Evolutionary conservation across 805 yeast species (phyloP).

Genomic region (Pichia occidentalis): DNA sequence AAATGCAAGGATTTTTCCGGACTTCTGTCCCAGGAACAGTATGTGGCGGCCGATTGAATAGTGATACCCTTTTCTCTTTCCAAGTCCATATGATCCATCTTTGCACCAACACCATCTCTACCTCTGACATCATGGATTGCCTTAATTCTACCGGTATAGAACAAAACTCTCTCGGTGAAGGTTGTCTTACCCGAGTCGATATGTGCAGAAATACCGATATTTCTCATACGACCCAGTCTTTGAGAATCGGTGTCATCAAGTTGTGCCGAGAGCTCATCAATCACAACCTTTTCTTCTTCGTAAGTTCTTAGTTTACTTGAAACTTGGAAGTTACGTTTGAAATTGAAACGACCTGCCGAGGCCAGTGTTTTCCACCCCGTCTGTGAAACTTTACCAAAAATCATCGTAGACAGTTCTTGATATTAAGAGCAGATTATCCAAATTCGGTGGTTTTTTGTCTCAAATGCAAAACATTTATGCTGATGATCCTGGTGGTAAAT

Average conservation of each 20-base stretch:
- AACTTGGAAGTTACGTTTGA: slow-evolving; percentile 30
- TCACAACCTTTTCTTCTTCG: slow-evolving; percentile 65
- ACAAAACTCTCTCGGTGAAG: slow-evolving; percentile 93
- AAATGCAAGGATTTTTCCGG: slow-evolving; percentile 60
- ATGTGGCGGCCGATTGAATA: slow-evolving; percentile 97
- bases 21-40: slow-evolving; percentile 90
- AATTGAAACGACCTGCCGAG: slow-evolving; percentile 3
- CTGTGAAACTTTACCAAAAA: slow-evolving; percentile 7
- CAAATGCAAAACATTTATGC: too few relatives aligned
- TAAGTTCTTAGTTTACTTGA: slow-evolving; percentile 35
- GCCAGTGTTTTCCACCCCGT: slow-evolving; percentile 10
- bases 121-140: slow-evolving; percentile 97
- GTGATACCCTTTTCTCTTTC: slow-evolving; percentile 99
- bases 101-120: slow-evolving; percentile 96
- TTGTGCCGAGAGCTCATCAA: slow-evolving; percentile 48
- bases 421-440: too few relatives aligned
- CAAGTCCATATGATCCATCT: slow-evolving; percentile 98
- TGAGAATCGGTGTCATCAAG: slow-evolving; percentile 47
- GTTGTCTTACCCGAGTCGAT: slow-evolving; percentile 98
- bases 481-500: too few relatives aligned
- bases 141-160: slow-evolving; percentile 93
- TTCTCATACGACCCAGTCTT: slow-evolving; percentile 61
- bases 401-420: too few relatives aligned
- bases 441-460: too few relatives aligned
- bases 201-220: slow-evolving; percentile 97